phyloP scores from a whole-genome alignment of 192 early-diverging fungal species.

The Podila clonocystis region DNA sequence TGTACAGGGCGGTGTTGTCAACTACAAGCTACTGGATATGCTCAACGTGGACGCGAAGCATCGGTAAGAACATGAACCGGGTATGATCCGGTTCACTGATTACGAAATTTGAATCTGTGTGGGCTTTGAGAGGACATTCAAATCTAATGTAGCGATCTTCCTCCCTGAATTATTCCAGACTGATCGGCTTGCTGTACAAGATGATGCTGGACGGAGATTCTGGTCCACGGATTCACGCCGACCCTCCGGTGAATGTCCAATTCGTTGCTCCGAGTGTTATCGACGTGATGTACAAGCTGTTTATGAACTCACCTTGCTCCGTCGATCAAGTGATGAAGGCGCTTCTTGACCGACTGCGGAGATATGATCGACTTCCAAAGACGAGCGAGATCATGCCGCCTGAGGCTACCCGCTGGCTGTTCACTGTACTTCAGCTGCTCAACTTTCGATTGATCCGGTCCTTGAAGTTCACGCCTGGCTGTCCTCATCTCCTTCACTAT shows the following conservation, averaged over 20 bases:
- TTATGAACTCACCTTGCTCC: slow-evolving; percentile 80
- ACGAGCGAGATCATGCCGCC: slow-evolving; percentile 40
- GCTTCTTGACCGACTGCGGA: slow-evolving; percentile 75
- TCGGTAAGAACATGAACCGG: slow-evolving; percentile 42
- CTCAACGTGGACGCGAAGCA: slow-evolving; percentile 75
- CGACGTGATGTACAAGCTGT: slow-evolving; percentile 79
- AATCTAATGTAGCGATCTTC: no score
- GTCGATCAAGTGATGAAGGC: slow-evolving; percentile 77
- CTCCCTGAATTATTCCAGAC: slow-evolving; percentile 11
- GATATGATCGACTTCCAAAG: slow-evolving; percentile 73
- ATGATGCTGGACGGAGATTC: slow-evolving; percentile 76
- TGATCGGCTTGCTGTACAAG: slow-evolving; percentile 75
- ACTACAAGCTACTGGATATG: slow-evolving; percentile 74
- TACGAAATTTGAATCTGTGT: no score
- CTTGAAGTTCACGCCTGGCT: slow-evolving; percentile 75
- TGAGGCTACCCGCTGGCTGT: slow-evolving; percentile 68
- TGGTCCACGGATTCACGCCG: slow-evolving; percentile 65
- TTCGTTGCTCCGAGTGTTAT: slow-evolving; percentile 79
- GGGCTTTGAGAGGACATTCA: no score
- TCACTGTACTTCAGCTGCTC: slow-evolving; percentile 78
- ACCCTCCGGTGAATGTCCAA: slow-evolving; percentile 56
- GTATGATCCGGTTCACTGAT: no score
- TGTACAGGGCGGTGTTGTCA: slow-evolving; percentile 70
- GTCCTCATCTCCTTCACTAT: slow-evolving; percentile 72
- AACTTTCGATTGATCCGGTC: slow-evolving; percentile 78